These are phyloP conservation scores for Trichoderma oligosporum DNA, from an alignment of 2,329 filamentous ascomycete genomes.

Conservation along the genomic window DNA sequence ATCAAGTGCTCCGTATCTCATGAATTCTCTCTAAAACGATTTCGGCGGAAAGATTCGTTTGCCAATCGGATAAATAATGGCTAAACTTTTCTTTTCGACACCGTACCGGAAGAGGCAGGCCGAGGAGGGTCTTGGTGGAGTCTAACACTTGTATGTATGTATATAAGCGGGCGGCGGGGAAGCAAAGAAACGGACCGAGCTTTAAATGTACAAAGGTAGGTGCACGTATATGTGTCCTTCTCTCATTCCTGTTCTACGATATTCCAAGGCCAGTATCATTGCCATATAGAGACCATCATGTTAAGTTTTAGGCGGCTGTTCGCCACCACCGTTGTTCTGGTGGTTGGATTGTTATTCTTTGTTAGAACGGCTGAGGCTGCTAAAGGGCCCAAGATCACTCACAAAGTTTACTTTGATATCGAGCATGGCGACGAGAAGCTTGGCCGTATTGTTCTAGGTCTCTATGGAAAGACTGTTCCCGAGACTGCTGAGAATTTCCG, in stretches of 20 bases:
- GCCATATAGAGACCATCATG: slow-evolving; percentile 52
- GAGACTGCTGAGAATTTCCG: slow-evolving; percentile 73
- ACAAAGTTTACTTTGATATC: slow-evolving; percentile 91
- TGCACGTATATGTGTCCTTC: slow-evolving; percentile 24
- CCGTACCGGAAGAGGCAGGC: not conserved
- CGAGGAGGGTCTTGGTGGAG: not conserved
- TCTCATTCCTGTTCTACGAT: slow-evolving; percentile 4
- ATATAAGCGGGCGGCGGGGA: slow-evolving; percentile 21
- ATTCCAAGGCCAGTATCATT: slow-evolving; percentile 7
- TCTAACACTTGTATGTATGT: not conserved
- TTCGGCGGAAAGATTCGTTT: not conserved
- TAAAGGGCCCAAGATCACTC: slow-evolving; percentile 91
- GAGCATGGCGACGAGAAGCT: slow-evolving; percentile 68
- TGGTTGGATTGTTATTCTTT: slow-evolving; percentile 71
- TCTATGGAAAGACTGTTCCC: slow-evolving; percentile 84
- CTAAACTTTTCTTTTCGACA: not conserved
- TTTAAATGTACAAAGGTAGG: not conserved
- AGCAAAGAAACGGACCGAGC: slow-evolving; percentile 20
- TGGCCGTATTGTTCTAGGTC: slow-evolving; percentile 73
- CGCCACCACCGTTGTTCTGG: slow-evolving; percentile 70
- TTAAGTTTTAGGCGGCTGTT: slow-evolving; percentile 68
- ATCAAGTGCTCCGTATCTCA: not conserved
- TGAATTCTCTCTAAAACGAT: not conserved
- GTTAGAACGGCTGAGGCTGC: slow-evolving; percentile 68
- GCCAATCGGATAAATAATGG: slow-evolving; percentile 5